phyloP scores from a whole-genome alignment of 768 basidiomycete species.

The Boletus sensibilis region DNA sequence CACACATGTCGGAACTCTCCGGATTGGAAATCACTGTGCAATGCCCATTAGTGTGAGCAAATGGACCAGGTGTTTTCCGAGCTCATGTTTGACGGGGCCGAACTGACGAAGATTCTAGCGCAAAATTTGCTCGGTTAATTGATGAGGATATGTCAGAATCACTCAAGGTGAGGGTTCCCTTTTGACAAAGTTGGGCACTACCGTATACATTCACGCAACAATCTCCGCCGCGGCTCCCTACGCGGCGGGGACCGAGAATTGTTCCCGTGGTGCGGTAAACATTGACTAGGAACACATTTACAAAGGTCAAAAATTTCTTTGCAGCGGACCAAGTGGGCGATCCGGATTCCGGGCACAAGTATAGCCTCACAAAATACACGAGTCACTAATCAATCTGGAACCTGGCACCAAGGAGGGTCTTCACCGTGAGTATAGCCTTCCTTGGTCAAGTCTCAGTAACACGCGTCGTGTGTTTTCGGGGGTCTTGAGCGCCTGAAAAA shows the following conservation, averaged over 20 bases:
- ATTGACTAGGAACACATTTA: constrained; percentile 5
- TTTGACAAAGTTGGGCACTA: constrained; percentile 1
- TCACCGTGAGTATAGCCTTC: constrained; percentile 33
- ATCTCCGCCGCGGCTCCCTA: constrained; percentile 31
- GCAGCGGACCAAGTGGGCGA: constrained; percentile 1
- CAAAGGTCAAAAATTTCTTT: constrained; percentile 20
- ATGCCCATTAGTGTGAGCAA: not conserved
- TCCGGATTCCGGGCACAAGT: constrained; percentile 12
- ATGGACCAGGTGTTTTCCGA: not conserved
- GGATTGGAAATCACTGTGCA: constrained; percentile 19
- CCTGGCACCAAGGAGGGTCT: constrained; percentile 12
- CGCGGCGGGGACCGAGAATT: constrained; percentile 12
- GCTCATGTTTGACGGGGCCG: constrained; percentile 22
- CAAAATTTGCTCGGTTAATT: constrained; percentile 10
- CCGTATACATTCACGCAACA: constrained; percentile 16
- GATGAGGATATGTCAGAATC: constrained; percentile 1
- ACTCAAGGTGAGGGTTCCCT: constrained; percentile 5
- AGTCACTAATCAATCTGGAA: constrained; percentile 13
- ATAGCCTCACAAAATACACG: constrained; percentile 26
- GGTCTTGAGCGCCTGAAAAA: constrained; percentile 29
- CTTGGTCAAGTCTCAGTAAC: constrained; percentile 27
- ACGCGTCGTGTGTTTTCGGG: constrained; percentile 29
- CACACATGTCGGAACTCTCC: constrained; percentile 24
- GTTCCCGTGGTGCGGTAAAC: constrained; percentile 9
- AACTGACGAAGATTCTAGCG: constrained; percentile 7